These are phyloP conservation scores for Colletotrichum melonis DNA, from an alignment of 2,329 filamentous ascomycete genomes.

Conservation along the genomic window DNA sequence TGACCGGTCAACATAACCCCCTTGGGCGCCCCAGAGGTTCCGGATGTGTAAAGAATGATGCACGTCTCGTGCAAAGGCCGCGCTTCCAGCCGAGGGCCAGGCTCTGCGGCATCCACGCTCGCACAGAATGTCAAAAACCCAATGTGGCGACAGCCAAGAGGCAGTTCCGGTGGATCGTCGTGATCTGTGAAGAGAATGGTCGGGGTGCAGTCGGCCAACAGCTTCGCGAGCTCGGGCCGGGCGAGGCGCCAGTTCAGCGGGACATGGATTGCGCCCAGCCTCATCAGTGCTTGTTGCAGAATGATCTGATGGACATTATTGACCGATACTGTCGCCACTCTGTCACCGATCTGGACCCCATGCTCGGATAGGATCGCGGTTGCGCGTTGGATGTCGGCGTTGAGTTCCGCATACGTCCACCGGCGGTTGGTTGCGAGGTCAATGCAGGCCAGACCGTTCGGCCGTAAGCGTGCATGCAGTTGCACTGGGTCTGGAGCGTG, in stretches of 20 bases:
- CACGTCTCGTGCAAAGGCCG: conserved; percentile 13
- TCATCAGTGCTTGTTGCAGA: conserved; percentile 27
- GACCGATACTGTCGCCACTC: conserved; percentile 23
- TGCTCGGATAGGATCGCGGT: conserved; percentile 13
- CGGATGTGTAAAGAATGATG: conserved; percentile 29
- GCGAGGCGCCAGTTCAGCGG: conserved; percentile 34
- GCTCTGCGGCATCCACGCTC: conserved; percentile 6
- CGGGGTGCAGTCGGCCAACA: conserved; percentile 20
- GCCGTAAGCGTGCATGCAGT: conserved; percentile 32
- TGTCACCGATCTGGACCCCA: conserved; percentile 17
- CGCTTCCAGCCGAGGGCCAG: neutral
- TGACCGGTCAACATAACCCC: conserved; percentile 14
- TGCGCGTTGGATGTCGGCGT: conserved; percentile 29
- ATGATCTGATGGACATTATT: conserved; percentile 34
- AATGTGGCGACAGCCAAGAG: conserved; percentile 19
- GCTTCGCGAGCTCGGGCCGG: conserved; percentile 25
- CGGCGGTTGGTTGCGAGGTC: conserved; percentile 30
- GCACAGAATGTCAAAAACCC: neutral
- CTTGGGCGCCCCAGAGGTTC: conserved; percentile 26
- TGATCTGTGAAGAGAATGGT: conserved; percentile 19
- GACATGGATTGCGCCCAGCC: conserved; percentile 24
- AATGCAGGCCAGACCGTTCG: conserved; percentile 30
- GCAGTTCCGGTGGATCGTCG: conserved; percentile 13
- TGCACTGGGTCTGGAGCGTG: conserved; percentile 24
- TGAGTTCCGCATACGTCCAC: conserved; percentile 34